Conservation (phyloP, 2,329 filamentous ascomycete species). For the Pestalotiopsis sp. region DNA sequence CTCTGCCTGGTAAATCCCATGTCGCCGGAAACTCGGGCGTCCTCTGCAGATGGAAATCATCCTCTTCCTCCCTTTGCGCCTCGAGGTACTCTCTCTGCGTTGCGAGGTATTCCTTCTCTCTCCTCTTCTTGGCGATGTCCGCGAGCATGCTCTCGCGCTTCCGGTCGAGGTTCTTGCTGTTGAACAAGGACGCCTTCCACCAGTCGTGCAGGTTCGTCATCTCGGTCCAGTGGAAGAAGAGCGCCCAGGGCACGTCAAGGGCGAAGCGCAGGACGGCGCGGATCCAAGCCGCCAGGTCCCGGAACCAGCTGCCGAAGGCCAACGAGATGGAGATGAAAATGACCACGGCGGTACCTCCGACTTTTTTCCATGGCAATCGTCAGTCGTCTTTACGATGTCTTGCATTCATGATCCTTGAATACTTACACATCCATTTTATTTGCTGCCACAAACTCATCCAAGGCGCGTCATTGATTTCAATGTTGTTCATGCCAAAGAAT, state of each 20-base stretch:
- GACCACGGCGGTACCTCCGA: slow-evolving; percentile 19
- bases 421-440: slow-evolving; percentile 25
- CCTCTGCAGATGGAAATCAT: too few species aligned
- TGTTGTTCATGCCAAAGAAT: slow-evolving; percentile 41
- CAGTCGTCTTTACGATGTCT: neutral
- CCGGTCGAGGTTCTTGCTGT: neutral
- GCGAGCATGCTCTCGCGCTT: neutral
- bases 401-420: neutral
- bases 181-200: neutral
- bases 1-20: too few species aligned
- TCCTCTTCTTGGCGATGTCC: too few species aligned
- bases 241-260: neutral
- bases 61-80: too few species aligned
- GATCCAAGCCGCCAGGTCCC: slow-evolving; percentile 8
- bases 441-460: slow-evolving; percentile 18
- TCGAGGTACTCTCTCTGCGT: too few species aligned
- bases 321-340: slow-evolving; percentile 21
- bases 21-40: too few species aligned
- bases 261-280: neutral
- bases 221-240: neutral
- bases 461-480: slow-evolving; percentile 20
- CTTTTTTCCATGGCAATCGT: slow-evolving; percentile 8
- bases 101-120: neutral
- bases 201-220: neutral
- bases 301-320: slow-evolving; percentile 22